Base-by-base conservation (phyloP, 106 monocot genomes). In the Dioscorea alata region DNA sequence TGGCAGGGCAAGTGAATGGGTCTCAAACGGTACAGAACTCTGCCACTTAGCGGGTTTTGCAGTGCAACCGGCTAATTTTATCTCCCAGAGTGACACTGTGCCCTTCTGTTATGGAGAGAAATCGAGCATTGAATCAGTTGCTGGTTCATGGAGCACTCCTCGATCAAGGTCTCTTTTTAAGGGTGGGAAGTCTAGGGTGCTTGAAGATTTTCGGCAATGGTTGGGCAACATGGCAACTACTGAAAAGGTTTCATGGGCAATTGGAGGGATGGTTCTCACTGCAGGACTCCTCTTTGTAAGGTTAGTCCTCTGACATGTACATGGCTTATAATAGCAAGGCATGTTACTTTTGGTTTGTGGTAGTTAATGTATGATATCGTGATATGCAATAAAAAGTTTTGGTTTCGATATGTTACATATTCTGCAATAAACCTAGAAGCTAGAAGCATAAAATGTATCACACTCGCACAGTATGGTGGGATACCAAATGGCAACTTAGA, bases 11-110 rank as follows among this genome's bases (percentile, higher is more conserved):
- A 79, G 77, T 50, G 79, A 90, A 73, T 99, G 85, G 92, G 87
- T 72, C 61, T 87, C 89, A 81, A 99, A 99, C 83, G 89, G 97
- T 61, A 99, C 97, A 75, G 90, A 99, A 64, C 69, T 99, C 65
- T 99, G 92, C 75, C 77, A 16, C 16, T 74, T 87, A 75, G 85
- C 92, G 59, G 97, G 97, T 69, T 99, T 92, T 48, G 63, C 85
- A 57, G 89, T 99, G 21, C 82, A 83, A 63, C 69, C 33, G 31
- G 65, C 75, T 71, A 53, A 35, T 14, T 10, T 61, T 20, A 63
- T 48, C 6, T 49, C 72, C 18, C 51, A 78, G 22, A 80, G 35
- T 67, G 57, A 31, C 54, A 86, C 76, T 67, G 77, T 76, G 59
- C 71, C 69, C 3, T 83, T 85, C 71, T 99, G 97, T 54, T 93